Evolutionary conservation across 306 rosid species (phyloP).

Genomic region (Benincasa hispida): DNA sequence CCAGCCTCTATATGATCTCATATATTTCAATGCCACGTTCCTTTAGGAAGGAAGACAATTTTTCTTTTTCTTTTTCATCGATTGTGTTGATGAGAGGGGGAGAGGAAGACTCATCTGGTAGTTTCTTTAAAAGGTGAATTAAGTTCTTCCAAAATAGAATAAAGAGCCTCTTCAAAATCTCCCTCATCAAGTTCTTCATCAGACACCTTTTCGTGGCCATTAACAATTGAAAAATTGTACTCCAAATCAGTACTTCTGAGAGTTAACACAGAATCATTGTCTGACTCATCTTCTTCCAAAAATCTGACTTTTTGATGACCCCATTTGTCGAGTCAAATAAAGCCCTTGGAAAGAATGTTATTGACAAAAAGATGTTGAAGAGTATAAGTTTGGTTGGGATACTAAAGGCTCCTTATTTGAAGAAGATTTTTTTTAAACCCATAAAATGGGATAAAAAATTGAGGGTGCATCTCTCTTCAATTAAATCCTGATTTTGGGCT

Average conservation of each 20-base stretch:
- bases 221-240: not conserved
- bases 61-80: not conserved
- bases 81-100: not conserved
- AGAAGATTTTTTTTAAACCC: not conserved
- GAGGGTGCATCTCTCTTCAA: not conserved
- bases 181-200: not conserved
- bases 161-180: not conserved
- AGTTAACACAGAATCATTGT: not conserved
- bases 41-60: not conserved
- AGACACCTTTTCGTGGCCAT: not conserved
- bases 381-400: not conserved
- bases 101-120: not conserved
- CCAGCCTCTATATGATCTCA: not conserved
- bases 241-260: not conserved
- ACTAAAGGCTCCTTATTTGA: not conserved
- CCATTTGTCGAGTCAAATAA: not conserved
- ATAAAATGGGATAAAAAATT: not conserved
- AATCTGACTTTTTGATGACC: not conserved
- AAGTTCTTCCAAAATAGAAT: not conserved
- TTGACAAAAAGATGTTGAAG: not conserved
- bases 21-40: not conserved
- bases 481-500: not conserved
- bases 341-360: not conserved
- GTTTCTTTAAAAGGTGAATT: not conserved
- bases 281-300: not conserved